Conservation (phyloP, 495 filamentous ascomycete genomes). For the Aspergillus sclerotioniger region DNA sequence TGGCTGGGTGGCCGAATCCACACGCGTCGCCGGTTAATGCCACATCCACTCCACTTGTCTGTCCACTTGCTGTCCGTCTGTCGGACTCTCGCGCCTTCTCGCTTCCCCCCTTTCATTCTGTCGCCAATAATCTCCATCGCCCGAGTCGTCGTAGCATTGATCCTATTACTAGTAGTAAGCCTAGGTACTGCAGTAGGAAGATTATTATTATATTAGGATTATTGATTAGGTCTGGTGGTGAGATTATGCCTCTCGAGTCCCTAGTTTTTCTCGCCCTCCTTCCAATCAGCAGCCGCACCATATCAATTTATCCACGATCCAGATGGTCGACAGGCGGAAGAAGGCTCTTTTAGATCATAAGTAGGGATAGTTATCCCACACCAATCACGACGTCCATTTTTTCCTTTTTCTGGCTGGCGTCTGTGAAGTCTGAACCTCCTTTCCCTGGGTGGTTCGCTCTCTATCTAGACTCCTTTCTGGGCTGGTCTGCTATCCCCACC, state of each 20-base stretch:
- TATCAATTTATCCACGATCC: not conserved
- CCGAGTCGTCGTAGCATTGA: no score
- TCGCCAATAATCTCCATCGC: not conserved
- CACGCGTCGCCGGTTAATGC: constrained; percentile 9
- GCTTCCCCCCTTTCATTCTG: constrained; percentile 5
- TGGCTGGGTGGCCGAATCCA: not conserved
- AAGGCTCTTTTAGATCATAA: not conserved
- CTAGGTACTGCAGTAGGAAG: not conserved
- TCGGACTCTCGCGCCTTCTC: no score
- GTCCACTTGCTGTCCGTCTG: no score
- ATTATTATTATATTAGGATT: not conserved
- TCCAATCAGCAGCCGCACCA: not conserved
- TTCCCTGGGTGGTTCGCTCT: not conserved
- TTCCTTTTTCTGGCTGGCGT: not conserved
- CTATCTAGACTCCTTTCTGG: not conserved
- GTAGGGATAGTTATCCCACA: not conserved
- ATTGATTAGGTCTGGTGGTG: not conserved
- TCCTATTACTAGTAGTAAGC: no score
- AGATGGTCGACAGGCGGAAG: no score
- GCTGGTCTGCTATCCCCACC: constrained; percentile 1
- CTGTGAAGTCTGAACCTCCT: no score
- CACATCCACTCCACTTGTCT: not conserved
- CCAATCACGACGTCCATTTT: not conserved
- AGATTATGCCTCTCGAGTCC: not conserved
- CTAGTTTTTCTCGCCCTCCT: not conserved